Evolutionary conservation across 768 basidiomycete genomes (phyloP), one percentile per base, ranked within the genome.

Genomic region (Mycena kentingensis): DNA sequence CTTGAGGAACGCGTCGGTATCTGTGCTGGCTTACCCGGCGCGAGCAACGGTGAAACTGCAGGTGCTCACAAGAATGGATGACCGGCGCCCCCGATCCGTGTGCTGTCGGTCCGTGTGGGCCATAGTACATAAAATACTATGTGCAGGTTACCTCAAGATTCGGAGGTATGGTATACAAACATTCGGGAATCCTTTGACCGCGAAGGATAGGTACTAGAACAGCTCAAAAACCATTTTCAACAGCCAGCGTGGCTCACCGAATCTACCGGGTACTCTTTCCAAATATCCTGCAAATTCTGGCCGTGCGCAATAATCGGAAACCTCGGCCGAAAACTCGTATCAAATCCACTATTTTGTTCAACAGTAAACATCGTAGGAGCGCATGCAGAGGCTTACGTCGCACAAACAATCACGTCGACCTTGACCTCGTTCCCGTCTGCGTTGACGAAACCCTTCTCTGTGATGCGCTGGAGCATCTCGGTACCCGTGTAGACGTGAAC

Each of bases 381-480:
- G n/a, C n/a, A n/a, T n/a, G n/a, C n/a, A 15, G 12, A 36, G 53
- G 16, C 49, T 65, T 72, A 77, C 47, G 78, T 82, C 12, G 80
- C 78, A 52, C 76, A 79, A 18, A 81, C 63, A 35, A 82, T 69
- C 29, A 76, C 65, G 55, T 82, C 77, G 24, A 78, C 68, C 12
- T 75, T 70, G 32, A 73, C 63, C 42, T 71, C 68, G 19, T 69
- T 57, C 1, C 79, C 80, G 32, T 81, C 76, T 2, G 37, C 63
- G 3, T 72, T 70, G 59, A 75, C 74, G 42, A 81, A 72, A 1
- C 80, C 79, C 1, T 64, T 71, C 28, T 66, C 65, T 0, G 76
- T 79, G 50, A 81, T 58, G 6, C 68, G 67, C 54, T 69, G 70
- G 59, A 81, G 79, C 38, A 67, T 65, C 12, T 71, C 66, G n/a